Evolutionary conservation across 495 filamentous ascomycete species (phyloP).

Genomic region (Neurospora sp.): DNA sequence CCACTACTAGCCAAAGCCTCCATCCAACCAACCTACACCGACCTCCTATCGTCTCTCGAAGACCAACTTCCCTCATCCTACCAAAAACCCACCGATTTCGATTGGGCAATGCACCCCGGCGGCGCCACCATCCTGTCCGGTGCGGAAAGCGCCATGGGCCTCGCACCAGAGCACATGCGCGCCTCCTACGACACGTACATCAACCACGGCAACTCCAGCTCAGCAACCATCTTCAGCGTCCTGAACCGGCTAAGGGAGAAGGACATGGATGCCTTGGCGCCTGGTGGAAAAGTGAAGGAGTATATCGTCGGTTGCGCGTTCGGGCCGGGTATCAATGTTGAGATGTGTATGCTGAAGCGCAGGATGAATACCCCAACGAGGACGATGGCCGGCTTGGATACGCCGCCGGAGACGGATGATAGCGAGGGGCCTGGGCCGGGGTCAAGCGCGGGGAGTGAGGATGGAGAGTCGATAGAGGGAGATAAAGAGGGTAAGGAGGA

Average conservation of each 20-base stretch:
- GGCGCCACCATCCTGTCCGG: constrained; percentile 54
- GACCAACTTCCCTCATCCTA: constrained; percentile 31
- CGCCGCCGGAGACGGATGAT: constrained; percentile 38
- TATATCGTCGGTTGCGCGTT: constrained; percentile 56
- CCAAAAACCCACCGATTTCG: constrained; percentile 40
- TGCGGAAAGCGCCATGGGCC: constrained; percentile 42
- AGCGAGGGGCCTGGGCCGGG: constrained; percentile 18
- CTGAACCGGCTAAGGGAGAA: constrained; percentile 47
- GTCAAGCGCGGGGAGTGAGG: constrained; percentile 24
- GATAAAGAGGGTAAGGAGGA: constrained; percentile 18
- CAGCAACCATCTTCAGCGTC: constrained; percentile 51
- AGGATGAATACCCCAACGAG: constrained; percentile 13
- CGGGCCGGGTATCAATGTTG: constrained; percentile 53
- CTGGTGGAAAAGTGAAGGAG: constrained; percentile 35
- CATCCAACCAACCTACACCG: constrained; percentile 39
- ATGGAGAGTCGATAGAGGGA: constrained; percentile 20
- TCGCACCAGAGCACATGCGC: constrained; percentile 48
- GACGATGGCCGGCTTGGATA: constrained; percentile 21
- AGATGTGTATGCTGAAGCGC: constrained; percentile 51
- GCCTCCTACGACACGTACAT: constrained; percentile 55
- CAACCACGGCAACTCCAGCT: constrained; percentile 49
- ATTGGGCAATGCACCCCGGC: constrained; percentile 63
- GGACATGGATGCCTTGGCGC: constrained; percentile 44
- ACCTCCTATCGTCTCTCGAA: constrained; percentile 33
- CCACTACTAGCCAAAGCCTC: constrained; percentile 39